Conservation (phyloP, 1,284 basidiomycete genomes). For the Leccinum pallidistipes region DNA sequence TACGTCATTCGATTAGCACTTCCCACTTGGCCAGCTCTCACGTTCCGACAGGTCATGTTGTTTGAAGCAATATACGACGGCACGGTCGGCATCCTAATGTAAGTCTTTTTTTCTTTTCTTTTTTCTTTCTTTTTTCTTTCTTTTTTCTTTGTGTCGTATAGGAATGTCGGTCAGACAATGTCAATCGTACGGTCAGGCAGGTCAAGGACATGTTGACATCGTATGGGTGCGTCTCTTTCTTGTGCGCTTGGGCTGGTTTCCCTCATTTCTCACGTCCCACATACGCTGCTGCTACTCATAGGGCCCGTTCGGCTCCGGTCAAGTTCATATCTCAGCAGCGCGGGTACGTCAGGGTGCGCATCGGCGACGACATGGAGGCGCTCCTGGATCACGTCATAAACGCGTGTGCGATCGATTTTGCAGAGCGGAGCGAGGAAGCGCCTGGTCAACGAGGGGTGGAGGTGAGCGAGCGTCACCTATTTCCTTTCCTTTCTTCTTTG, state of each 20-base stretch:
- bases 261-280: not conserved
- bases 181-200: slow-evolving; percentile 65
- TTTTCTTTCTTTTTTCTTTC: not conserved
- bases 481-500: not conserved
- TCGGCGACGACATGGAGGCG: slow-evolving; percentile 47
- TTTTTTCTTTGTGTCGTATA: slow-evolving; percentile 29
- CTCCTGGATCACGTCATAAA: slow-evolving; percentile 52
- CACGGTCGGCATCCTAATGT: slow-evolving; percentile 76
- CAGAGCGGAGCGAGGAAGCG: slow-evolving; percentile 33
- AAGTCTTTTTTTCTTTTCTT: slow-evolving; percentile 28
- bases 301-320: slow-evolving; percentile 67
- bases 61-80: slow-evolving; percentile 77
- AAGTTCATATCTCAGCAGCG: slow-evolving; percentile 75
- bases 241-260: not conserved
- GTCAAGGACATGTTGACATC: slow-evolving; percentile 61
- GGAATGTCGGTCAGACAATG: slow-evolving; percentile 81
- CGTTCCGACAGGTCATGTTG: slow-evolving; percentile 43
- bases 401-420: slow-evolving; percentile 59
- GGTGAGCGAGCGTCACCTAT: slow-evolving; percentile 33
- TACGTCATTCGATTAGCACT: slow-evolving; percentile 24
- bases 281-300: not conserved
- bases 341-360: slow-evolving; percentile 60
- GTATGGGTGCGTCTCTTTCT: slow-evolving; percentile 49
- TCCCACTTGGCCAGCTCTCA: not conserved
- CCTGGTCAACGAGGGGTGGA: slow-evolving; percentile 39